These are phyloP conservation scores for Aspergillus sparsus DNA, from an alignment of 495 filamentous ascomycete genomes.

Conservation along the genomic window DNA sequence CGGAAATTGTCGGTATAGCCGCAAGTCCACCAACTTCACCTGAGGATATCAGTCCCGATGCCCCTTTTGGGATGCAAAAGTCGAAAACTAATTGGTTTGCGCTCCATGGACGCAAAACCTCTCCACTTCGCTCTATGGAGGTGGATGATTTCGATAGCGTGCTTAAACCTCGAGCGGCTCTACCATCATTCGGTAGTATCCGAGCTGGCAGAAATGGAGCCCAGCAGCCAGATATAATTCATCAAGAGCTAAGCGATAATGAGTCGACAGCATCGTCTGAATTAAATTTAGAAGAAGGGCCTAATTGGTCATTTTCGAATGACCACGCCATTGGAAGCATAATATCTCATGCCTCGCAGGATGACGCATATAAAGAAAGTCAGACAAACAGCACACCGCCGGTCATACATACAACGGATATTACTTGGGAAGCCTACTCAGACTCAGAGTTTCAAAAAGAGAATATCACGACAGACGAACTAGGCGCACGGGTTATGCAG, in stretches of 20 bases:
- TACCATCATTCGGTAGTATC: slow-evolving; percentile 85
- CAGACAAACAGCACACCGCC: slow-evolving; percentile 4
- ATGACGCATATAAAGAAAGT: slow-evolving; percentile 4
- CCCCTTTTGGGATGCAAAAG: slow-evolving; percentile 47
- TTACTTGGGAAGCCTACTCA: slow-evolving; percentile 7
- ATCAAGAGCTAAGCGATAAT: slow-evolving; percentile 39
- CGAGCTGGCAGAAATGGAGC: slow-evolving; percentile 46
- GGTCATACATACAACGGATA: background rate
- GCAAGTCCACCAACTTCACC: slow-evolving; percentile 52
- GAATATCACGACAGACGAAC: background rate
- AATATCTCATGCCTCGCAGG: slow-evolving; percentile 38
- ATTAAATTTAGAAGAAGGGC: slow-evolving; percentile 25
- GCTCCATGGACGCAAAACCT: slow-evolving; percentile 50
- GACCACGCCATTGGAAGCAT: slow-evolving; percentile 66
- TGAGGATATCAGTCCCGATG: slow-evolving; percentile 50
- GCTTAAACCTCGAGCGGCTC: slow-evolving; percentile 72
- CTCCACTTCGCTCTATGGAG: slow-evolving; percentile 27
- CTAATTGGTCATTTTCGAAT: slow-evolving; percentile 49
- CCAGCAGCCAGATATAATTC: slow-evolving; percentile 16
- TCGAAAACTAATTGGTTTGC: slow-evolving; percentile 57
- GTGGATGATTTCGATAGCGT: slow-evolving; percentile 62
- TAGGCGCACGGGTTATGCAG: background rate
- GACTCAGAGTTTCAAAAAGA: slow-evolving; percentile 7
- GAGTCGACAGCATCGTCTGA: slow-evolving; percentile 42
- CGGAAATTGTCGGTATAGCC: slow-evolving; percentile 61